Conservation (phyloP, 768 basidiomycete species). For the Lactarius sp. region DNA sequence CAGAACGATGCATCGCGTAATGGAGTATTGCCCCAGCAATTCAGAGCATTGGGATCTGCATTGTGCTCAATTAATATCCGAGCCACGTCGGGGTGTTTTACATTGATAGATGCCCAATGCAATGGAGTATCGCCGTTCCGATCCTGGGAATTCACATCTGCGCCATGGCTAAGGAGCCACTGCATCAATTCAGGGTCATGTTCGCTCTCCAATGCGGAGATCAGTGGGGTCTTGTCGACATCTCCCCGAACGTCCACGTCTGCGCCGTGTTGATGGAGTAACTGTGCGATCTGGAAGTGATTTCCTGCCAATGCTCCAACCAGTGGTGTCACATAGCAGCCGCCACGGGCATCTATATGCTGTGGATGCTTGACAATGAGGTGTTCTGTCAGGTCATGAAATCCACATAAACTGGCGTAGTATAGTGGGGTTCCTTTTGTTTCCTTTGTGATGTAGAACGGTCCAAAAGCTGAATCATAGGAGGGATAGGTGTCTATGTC, state of each 20-base stretch:
- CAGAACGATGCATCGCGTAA: too few species aligned
- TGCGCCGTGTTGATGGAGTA: neutral
- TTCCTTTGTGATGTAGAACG: too few species aligned
- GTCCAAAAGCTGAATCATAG: too few species aligned
- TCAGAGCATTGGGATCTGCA: neutral
- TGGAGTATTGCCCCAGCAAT: neutral
- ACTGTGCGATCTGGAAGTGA: neutral
- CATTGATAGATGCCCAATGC: neutral
- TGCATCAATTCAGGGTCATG: neutral
- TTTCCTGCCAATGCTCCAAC: neutral
- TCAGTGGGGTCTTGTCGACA: neutral
- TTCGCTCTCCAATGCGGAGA: neutral
- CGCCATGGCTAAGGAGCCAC: neutral
- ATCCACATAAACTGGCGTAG: too few species aligned
- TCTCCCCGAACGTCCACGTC: neutral
- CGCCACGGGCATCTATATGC: neutral
- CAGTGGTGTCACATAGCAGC: neutral
- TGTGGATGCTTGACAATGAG: neutral
- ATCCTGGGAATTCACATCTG: neutral
- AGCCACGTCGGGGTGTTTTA: neutral
- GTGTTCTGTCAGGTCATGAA: too few species aligned
- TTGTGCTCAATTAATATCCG: neutral
- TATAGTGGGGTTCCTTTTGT: too few species aligned
- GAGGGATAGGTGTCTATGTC: too few species aligned
- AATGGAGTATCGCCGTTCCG: neutral